These are phyloP conservation scores for Fragaria vesca DNA, from an alignment of 306 rosid species.

Conservation along the genomic window DNA sequence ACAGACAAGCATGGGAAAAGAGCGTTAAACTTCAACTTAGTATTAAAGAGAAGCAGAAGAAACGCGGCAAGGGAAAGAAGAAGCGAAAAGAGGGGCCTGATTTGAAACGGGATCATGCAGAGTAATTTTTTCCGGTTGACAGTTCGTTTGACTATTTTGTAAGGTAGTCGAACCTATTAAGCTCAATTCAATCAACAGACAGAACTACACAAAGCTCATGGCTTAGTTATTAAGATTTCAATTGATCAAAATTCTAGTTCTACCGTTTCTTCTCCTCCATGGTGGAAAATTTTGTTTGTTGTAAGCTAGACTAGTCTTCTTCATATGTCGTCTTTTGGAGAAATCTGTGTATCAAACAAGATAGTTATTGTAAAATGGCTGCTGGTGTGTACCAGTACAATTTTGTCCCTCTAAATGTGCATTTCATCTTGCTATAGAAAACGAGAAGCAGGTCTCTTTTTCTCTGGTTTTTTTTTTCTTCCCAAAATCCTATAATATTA, in stretches of 20 bases:
- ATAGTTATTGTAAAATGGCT: conserved; percentile 11
- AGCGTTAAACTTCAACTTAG: conserved; percentile 51
- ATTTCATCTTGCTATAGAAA: neutral
- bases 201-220: neutral
- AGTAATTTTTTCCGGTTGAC: conserved; percentile 13
- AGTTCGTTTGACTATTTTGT: neutral
- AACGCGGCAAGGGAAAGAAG: conserved; percentile 61
- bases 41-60: conserved; percentile 62
- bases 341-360: conserved; percentile 11
- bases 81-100: conserved; percentile 42
- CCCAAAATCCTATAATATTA: too few relatives aligned
- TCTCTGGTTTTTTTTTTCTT: too few relatives aligned
- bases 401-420: neutral
- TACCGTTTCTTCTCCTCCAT: neutral
- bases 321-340: neutral
- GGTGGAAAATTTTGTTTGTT: neutral
- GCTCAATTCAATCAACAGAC: neutral
- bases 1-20: conserved; percentile 77
- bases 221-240: neutral
- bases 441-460: too few relatives aligned
- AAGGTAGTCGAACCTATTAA: neutral
- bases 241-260: neutral
- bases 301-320: neutral
- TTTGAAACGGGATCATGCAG: conserved; percentile 17
- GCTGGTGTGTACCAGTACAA: neutral